Percentiles rank a stretch among this genome's conserved stretches.
Evolutionary conservation across 2,329 filamentous ascomycete genomes (phyloP).

Genomic region (Curvularia sp.): DNA sequence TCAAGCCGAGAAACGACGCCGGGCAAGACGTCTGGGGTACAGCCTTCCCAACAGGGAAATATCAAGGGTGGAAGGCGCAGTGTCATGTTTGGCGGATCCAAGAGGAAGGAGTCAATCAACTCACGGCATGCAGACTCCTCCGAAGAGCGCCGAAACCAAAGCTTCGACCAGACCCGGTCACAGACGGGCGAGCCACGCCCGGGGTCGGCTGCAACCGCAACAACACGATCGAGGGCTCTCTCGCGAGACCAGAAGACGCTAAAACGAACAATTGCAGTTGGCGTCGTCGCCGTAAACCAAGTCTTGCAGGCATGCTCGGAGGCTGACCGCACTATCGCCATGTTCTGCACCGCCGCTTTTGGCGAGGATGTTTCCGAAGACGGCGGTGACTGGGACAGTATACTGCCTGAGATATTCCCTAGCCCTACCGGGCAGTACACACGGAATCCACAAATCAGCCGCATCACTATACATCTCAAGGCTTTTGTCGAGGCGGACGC

Average conservation of each 20-base stretch:
- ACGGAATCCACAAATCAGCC: conserved; percentile 74
- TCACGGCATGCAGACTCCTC: conserved; percentile 26
- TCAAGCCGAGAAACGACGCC: conserved; percentile 37
- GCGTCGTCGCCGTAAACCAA: conserved; percentile 76
- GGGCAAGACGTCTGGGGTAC: conserved; percentile 32
- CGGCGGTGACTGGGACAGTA: conserved; percentile 72
- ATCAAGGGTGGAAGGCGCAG: conserved; percentile 56
- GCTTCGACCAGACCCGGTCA: conserved; percentile 34
- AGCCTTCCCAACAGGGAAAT: conserved; percentile 44
- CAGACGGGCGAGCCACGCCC: conserved; percentile 38
- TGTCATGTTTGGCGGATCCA: conserved; percentile 70
- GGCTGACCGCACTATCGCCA: conserved; percentile 74
- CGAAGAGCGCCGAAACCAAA: conserved; percentile 31
- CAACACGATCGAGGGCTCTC: conserved; percentile 36
- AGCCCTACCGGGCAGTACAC: conserved; percentile 77
- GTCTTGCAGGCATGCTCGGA: conserved; percentile 76
- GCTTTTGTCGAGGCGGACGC: conserved; percentile 80
- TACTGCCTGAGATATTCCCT: conserved; percentile 70
- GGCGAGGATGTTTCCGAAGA: conserved; percentile 53
- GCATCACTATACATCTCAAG: conserved; percentile 79
- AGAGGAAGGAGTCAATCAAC: conserved; percentile 55
- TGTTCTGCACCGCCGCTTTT: conserved; percentile 70
- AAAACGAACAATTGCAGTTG: conserved; percentile 76
- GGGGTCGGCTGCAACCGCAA: conserved; percentile 36
- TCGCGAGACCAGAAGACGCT: conserved; percentile 59